A percentile compares a stretch with the other conserved stretches of the same genome.
These are phyloP conservation scores for Vitis rupestris DNA, from an alignment of 164 flowering plant genomes.

Conservation along the genomic window DNA sequence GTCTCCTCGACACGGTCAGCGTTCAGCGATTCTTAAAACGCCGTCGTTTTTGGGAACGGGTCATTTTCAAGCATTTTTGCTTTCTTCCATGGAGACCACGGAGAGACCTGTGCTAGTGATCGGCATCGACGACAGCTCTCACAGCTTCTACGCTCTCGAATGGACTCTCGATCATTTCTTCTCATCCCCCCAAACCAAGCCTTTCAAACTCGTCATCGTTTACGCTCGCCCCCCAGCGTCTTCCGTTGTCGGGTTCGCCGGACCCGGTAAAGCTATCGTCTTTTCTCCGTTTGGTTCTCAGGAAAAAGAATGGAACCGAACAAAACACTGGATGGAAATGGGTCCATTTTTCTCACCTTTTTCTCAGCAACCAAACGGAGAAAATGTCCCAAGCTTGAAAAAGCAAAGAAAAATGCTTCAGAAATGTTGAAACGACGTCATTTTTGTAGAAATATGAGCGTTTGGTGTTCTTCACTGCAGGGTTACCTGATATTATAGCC, in stretches of 20 bases:
- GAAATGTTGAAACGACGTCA: too few species aligned
- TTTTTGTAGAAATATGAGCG: neutral
- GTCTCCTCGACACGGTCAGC: too few species aligned
- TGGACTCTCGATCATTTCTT: constrained; percentile 71
- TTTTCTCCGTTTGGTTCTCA: neutral
- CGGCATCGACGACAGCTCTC: constrained; percentile 64
- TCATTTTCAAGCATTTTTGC: too few species aligned
- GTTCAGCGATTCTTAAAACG: too few species aligned
- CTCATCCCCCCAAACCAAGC: constrained; percentile 30
- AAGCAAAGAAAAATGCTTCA: too few species aligned
- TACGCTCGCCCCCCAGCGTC: constrained; percentile 55
- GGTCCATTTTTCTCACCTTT: too few species aligned
- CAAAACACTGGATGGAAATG: too few species aligned
- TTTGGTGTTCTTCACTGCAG: constrained; percentile 5
- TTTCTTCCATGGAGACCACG: constrained; percentile 11
- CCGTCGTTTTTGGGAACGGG: too few species aligned
- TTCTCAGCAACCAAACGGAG: too few species aligned
- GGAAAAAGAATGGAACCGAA: too few species aligned
- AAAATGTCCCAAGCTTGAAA: too few species aligned
- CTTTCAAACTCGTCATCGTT: constrained; percentile 50
- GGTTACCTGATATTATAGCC: constrained; percentile 26
- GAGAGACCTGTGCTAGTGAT: constrained; percentile 56
- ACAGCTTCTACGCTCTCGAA: constrained; percentile 64
- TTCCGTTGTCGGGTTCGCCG: constrained; percentile 48
- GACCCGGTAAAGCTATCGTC: constrained; percentile 43